These are phyloP conservation scores for Meripilus lineatus DNA, from an alignment of 1,284 basidiomycete species.

Conservation along the genomic window DNA sequence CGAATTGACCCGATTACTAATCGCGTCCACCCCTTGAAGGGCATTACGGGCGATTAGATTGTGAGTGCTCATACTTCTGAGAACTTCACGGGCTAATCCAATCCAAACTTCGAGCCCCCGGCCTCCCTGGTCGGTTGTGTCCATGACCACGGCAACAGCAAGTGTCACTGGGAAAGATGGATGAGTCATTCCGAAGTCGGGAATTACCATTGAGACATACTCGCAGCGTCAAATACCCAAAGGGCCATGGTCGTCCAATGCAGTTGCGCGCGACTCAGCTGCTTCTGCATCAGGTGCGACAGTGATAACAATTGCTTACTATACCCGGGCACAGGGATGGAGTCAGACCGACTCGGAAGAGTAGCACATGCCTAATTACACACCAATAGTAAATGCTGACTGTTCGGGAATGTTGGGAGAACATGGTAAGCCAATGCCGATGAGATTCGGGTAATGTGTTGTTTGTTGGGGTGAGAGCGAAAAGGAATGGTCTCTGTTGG, in stretches of 20 bases:
- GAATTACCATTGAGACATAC: too few species aligned
- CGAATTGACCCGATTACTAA: constrained; percentile 16
- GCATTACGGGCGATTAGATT: constrained; percentile 16
- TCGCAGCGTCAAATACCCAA: constrained; percentile 10
- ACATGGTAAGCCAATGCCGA: neutral
- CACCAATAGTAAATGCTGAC: constrained; percentile 9
- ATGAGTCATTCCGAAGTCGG: neutral
- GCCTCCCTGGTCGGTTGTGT: constrained; percentile 14
- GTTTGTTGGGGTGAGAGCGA: constrained; percentile 10
- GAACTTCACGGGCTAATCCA: constrained; percentile 15
- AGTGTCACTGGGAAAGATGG: constrained; percentile 14
- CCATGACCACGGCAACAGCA: constrained; percentile 19
- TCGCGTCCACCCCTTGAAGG: constrained; percentile 14
- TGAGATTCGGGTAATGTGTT: neutral
- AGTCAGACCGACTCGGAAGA: neutral
- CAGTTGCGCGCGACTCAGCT: constrained; percentile 3
- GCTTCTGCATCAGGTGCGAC: constrained; percentile 9
- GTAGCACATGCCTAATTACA: neutral
- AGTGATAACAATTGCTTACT: constrained; percentile 7
- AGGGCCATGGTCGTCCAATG: constrained; percentile 11
- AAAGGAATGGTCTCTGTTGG: constrained; percentile 19
- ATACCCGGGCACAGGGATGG: constrained; percentile 1
- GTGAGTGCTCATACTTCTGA: constrained; percentile 6
- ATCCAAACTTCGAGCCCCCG: constrained; percentile 22
- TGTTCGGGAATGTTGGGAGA: constrained; percentile 1